Conservation (phyloP, 1,284 basidiomycete genomes). For the Apiotrichum gracile region DNA sequence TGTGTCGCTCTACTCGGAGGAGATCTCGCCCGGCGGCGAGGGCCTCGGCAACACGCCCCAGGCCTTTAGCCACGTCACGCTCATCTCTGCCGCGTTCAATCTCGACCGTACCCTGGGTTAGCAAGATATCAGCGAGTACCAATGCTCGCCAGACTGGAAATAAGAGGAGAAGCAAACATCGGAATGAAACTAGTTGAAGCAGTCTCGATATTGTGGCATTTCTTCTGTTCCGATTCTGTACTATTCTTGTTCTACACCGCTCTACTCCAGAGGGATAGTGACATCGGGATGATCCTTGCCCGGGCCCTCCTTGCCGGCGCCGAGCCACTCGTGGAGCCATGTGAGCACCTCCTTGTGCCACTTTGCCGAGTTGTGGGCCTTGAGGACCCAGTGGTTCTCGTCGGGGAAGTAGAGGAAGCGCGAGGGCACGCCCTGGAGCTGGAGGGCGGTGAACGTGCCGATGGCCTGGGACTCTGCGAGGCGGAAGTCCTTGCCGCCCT, state of each 20-base stretch:
- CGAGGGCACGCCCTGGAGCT: slow-evolving; percentile 60
- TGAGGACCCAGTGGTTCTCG: slow-evolving; percentile 80
- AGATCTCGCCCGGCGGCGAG: slow-evolving; percentile 48
- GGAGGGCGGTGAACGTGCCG: slow-evolving; percentile 49
- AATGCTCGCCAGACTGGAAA: too few species aligned
- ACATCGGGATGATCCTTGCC: not conserved
- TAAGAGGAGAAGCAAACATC: too few species aligned
- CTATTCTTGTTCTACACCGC: not conserved
- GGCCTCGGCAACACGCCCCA: slow-evolving; percentile 46
- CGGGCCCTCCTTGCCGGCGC: slow-evolving; percentile 30
- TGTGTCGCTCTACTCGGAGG: slow-evolving; percentile 74
- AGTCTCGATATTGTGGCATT: too few species aligned
- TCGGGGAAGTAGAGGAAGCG: slow-evolving; percentile 84
- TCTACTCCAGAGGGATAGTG: not conserved
- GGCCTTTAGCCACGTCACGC: slow-evolving; percentile 46
- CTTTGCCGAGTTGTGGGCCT: slow-evolving; percentile 53
- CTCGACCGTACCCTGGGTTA: slow-evolving; percentile 37
- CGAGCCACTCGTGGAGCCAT: slow-evolving; percentile 74
- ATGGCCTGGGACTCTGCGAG: slow-evolving; percentile 77
- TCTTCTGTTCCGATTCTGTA: not conserved
- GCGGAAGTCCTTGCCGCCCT: slow-evolving; percentile 79
- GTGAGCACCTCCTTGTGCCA: slow-evolving; percentile 69
- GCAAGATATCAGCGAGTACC: not conserved
- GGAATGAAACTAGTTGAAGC: too few species aligned
- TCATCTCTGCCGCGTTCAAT: slow-evolving; percentile 47